Conservation (phyloP, 1,139 yeast species). For the Magnusiomyces clavatus region DNA sequence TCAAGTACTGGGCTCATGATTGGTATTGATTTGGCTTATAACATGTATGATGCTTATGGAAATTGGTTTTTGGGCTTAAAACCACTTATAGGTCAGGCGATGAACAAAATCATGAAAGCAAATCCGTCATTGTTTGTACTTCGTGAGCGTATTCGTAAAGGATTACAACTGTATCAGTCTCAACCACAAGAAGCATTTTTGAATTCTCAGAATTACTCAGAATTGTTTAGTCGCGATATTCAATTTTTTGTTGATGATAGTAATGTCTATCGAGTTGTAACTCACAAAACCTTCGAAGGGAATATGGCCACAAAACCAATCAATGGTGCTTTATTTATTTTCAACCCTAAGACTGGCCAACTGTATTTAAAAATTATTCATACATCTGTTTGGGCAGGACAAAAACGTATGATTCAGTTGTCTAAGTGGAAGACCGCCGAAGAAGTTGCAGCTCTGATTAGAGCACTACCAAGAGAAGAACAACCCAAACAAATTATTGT, state of each 20-base stretch:
- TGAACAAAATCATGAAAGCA: constrained; percentile 90
- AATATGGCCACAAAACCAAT: constrained; percentile 87
- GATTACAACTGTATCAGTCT: constrained; percentile 85
- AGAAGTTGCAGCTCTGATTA: constrained; percentile 84
- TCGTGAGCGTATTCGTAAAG: constrained; percentile 89
- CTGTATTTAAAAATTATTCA: constrained; percentile 82
- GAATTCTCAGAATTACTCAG: constrained; percentile 85
- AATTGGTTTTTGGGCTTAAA: constrained; percentile 96
- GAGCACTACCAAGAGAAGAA: constrained; percentile 87
- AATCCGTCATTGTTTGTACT: constrained; percentile 90
- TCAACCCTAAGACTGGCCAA: constrained; percentile 76
- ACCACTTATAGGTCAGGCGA: constrained; percentile 80
- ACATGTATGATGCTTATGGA: constrained; percentile 94
- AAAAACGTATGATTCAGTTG: constrained; percentile 84
- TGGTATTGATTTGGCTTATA: constrained; percentile 90
- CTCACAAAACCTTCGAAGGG: constrained; percentile 89
- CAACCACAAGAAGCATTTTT: constrained; percentile 90
- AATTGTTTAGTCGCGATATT: constrained; percentile 73
- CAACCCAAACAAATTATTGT: constrained; percentile 91
- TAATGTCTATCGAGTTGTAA: constrained; percentile 88
- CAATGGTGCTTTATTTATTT: constrained; percentile 85
- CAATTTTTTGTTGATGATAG: constrained; percentile 87
- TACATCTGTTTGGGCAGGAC: constrained; percentile 96
- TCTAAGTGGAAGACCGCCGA: constrained; percentile 99
- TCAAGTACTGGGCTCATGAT: constrained; percentile 89